Conservation (phyloP, 2,329 filamentous ascomycete genomes). For the Leptographium radiaticola region DNA sequence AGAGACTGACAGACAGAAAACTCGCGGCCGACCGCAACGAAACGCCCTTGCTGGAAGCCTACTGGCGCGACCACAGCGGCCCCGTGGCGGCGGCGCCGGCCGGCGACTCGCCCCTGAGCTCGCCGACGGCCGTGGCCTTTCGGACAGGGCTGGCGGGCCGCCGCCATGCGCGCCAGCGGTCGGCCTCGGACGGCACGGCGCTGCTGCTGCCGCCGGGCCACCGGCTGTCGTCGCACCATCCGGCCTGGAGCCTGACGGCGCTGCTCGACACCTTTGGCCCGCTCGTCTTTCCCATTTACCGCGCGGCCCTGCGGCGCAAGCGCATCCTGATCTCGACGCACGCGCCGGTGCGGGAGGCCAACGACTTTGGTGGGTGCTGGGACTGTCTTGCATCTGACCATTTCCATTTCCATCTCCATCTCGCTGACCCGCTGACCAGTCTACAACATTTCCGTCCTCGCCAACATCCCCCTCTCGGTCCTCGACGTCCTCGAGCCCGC, state of each 20-base stretch:
- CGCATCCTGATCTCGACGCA: conserved; percentile 78
- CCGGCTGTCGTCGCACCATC: conserved; percentile 64
- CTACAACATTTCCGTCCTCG: conserved; percentile 86
- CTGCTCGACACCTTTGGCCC: conserved; percentile 80
- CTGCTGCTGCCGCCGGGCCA: conserved; percentile 47
- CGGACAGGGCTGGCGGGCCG: conserved; percentile 18
- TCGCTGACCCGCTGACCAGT: conserved; percentile 44
- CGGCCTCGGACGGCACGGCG: conserved; percentile 47
- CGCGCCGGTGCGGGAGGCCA: conserved; percentile 71
- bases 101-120: conserved; percentile 37
- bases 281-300: conserved; percentile 79
- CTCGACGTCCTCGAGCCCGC: conserved; percentile 53
- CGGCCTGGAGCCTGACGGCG: conserved; percentile 66
- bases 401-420: too few species aligned
- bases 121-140: conserved; percentile 29
- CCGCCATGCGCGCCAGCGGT: conserved; percentile 40
- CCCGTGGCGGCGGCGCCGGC: conserved; percentile 12
- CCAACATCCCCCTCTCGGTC: conserved; percentile 69
- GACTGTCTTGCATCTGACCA: neutral
- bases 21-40: conserved; percentile 54
- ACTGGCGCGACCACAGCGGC: conserved; percentile 56
- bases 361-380: conserved; percentile 69
- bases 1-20: conserved; percentile 23
- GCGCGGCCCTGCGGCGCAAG: conserved; percentile 74
- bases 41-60: conserved; percentile 55